A percentile compares a stretch with the other conserved stretches of the same genome.
Conservation (phyloP, 768 basidiomycete genomes). For the Serendipita sp. region DNA sequence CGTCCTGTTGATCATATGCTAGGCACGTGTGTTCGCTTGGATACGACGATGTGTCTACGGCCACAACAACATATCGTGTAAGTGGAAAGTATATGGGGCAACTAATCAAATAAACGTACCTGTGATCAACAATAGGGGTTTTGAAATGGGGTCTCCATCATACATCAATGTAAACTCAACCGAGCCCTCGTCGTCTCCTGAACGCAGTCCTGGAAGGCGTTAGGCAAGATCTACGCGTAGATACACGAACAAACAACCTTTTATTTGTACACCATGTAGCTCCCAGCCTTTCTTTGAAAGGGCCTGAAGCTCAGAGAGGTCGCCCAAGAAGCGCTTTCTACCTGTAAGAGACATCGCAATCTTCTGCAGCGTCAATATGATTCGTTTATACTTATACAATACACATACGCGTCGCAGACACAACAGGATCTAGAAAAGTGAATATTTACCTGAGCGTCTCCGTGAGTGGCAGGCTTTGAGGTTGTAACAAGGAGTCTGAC, state of each 20-base stretch:
- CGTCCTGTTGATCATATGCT: constrained; percentile 33
- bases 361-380: too few species aligned
- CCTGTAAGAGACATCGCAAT: constrained; percentile 18
- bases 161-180: constrained; percentile 30
- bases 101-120: constrained; percentile 20
- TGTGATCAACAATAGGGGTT: constrained; percentile 32
- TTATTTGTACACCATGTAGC: constrained; percentile 24
- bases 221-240: background rate
- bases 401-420: too few species aligned
- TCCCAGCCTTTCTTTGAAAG: constrained; percentile 22
- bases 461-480: too few species aligned
- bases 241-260: constrained; percentile 19
- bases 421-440: too few species aligned
- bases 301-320: constrained; percentile 32
- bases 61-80: background rate
- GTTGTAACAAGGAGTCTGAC: too few species aligned
- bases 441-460: too few species aligned
- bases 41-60: constrained; percentile 47
- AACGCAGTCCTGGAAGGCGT: constrained; percentile 25
- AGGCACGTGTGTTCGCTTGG: constrained; percentile 41
- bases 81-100: background rate
- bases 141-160: constrained; percentile 21
- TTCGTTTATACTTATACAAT: too few species aligned
- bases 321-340: constrained; percentile 38
- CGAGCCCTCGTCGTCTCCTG: constrained; percentile 50